Evolutionary conservation across 805 yeast species (phyloP), one percentile per base, ranked within the genome.

Genomic region (Pichia ethanolica): DNA sequence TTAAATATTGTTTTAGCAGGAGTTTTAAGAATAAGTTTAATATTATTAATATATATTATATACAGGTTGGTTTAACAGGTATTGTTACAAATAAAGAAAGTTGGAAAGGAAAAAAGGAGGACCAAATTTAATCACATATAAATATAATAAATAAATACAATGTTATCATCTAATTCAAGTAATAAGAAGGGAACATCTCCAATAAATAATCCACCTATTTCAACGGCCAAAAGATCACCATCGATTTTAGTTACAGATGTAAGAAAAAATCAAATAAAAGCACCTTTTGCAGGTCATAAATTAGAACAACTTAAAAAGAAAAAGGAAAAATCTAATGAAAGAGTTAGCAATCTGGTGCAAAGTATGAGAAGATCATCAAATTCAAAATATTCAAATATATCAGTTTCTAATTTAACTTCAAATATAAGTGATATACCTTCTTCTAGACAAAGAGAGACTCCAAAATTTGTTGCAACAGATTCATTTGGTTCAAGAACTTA

Each of bases 221-320:
- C 63, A 4, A 82, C 86, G 6, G 88, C 96, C 12, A 87, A 86
- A 59, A 70, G 97, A 58, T 87, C 97, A 33, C 97, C 98, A 10
- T 87, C 96, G 1, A 90, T 90, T 60, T 73, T 90, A 50, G 98
- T 90, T 37, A 91, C 98, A 0, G 98, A 90, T 68, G 80, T 87
- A 3, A 73, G 98, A 52, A 75, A 80, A 47, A 70, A 70, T 51
- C 71, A 67, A 48, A 66, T 71, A 26, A 72, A 73, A 53, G 93
- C 91, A 0, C 95, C 93, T 1, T 87, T 82, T 73, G 93, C 93
- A 1, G 90, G 91, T 35, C 81, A 76, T 47, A 69, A 68, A 54
- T 50, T 58, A 35, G 60, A 57, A 28, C 49, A 53, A 46, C 54
- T 60, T 37, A 58, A 53, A 45, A 50, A 57, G 11, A 52, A 36